Conservation (phyloP, 2,329 filamentous ascomycete species). For the Xylaria sp. region DNA sequence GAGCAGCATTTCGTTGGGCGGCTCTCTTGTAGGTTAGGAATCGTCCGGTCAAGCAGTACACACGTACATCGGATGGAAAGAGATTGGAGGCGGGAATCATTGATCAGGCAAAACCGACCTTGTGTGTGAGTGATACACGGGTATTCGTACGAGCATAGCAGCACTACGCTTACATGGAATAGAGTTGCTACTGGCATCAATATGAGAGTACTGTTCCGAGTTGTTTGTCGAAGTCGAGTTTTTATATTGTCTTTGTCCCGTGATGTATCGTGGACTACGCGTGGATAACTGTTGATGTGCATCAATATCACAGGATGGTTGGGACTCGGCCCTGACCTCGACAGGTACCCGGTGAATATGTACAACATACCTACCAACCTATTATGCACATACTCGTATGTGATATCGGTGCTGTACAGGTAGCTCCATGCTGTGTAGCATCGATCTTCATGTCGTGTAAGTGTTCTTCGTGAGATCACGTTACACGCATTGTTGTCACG, state of each 20-base stretch:
- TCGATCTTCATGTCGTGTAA: no score
- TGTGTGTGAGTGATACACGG: constrained; percentile 10
- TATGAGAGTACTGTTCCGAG: constrained; percentile 6
- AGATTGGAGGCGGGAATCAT: background rate
- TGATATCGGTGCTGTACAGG: no score
- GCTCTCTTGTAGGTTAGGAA: constrained; percentile 2
- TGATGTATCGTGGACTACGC: background rate
- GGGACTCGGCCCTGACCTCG: no score
- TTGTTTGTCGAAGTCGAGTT: background rate
- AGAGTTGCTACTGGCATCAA: constrained; percentile 14
- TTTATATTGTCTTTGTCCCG: background rate
- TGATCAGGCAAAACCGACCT: constrained; percentile 5
- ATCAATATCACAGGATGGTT: no score
- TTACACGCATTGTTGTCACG: no score
- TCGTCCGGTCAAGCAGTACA: constrained; percentile 7
- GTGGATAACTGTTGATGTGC: background rate
- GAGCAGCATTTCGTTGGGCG: background rate
- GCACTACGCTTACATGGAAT: constrained; percentile 13
- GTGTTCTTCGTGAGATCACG: no score
- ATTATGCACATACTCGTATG: no score
- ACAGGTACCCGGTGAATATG: no score
- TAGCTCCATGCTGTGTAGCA: no score
- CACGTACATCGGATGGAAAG: background rate
- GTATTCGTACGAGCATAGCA: constrained; percentile 5
- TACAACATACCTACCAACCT: no score